phyloP scores from a whole-genome alignment of 306 rosid species.

The Malus sylvestris region DNA sequence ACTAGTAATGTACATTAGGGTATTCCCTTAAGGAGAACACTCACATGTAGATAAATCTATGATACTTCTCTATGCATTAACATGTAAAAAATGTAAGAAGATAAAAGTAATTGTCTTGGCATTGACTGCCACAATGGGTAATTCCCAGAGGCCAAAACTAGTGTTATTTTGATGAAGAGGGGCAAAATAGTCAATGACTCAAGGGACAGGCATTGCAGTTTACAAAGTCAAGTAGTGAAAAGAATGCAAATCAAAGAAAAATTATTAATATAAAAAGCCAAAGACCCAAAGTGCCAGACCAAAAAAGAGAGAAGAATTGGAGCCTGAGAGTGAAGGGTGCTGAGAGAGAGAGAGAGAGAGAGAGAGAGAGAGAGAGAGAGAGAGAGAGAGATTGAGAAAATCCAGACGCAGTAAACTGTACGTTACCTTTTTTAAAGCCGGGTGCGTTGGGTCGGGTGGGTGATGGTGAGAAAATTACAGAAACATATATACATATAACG shows the following conservation, averaged over 20 bases:
- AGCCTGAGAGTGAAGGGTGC: background rate
- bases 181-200: background rate
- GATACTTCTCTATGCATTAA: background rate
- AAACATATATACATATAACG: background rate
- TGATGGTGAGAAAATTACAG: background rate
- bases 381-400: background rate
- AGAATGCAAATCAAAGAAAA: background rate
- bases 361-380: too few relatives aligned
- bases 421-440: constrained; percentile 20
- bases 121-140: background rate
- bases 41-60: background rate
- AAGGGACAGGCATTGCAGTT: background rate
- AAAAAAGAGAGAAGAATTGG: background rate
- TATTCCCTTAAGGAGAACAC: background rate
- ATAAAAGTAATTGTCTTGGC: background rate
- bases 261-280: background rate
- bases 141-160: background rate
- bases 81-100: background rate
- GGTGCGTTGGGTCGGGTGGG: background rate
- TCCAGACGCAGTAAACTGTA: constrained; percentile 9
- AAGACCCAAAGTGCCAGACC: background rate
- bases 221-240: background rate
- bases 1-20: background rate
- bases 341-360: too few relatives aligned
- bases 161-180: background rate